phyloP scores from a whole-genome alignment of 2,329 filamentous ascomycete species.

The Bipolaris sorokiniana region DNA sequence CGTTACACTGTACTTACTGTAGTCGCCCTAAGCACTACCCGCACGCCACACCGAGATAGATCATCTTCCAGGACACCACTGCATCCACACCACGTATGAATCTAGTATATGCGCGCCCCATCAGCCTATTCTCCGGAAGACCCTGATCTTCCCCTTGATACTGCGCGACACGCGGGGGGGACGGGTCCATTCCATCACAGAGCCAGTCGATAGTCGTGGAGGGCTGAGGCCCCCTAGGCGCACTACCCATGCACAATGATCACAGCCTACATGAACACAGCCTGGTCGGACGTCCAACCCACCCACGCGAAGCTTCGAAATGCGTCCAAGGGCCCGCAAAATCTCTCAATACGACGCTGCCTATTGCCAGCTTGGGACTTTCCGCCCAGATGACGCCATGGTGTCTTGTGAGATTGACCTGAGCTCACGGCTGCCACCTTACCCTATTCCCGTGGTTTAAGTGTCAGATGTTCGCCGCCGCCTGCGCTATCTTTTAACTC shows the following conservation, averaged over 20 bases:
- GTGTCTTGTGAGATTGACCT: conserved; percentile 14
- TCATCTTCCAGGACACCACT: background rate
- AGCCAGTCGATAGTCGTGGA: conserved; percentile 7
- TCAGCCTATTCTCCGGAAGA: conserved; percentile 12
- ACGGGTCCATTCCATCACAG: conserved; percentile 2
- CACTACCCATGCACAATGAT: conserved; percentile 27
- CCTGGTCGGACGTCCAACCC: conserved; percentile 22
- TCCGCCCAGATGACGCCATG: conserved; percentile 26
- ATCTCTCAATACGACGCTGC: conserved; percentile 10
- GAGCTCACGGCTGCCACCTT: background rate
- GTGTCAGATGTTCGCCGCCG: conserved; percentile 19
- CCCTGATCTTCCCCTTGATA: conserved; percentile 9
- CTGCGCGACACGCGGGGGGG: conserved; percentile 11
- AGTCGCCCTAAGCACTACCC: background rate
- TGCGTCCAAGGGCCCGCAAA: conserved; percentile 15
- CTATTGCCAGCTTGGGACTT: conserved; percentile 9
- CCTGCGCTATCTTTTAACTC: conserved; percentile 1
- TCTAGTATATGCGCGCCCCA: conserved; percentile 6
- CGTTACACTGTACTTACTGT: background rate
- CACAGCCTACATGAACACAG: conserved; percentile 18
- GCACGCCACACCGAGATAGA: background rate
- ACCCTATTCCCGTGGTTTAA: conserved; percentile 16
- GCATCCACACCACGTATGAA: conserved; percentile 11
- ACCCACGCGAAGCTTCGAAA: conserved; percentile 22
- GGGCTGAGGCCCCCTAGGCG: conserved; percentile 3